Evolutionary conservation across 768 basidiomycete species (phyloP), one percentile per base, ranked within the genome.

Genomic region (Auricularia sp.): DNA sequence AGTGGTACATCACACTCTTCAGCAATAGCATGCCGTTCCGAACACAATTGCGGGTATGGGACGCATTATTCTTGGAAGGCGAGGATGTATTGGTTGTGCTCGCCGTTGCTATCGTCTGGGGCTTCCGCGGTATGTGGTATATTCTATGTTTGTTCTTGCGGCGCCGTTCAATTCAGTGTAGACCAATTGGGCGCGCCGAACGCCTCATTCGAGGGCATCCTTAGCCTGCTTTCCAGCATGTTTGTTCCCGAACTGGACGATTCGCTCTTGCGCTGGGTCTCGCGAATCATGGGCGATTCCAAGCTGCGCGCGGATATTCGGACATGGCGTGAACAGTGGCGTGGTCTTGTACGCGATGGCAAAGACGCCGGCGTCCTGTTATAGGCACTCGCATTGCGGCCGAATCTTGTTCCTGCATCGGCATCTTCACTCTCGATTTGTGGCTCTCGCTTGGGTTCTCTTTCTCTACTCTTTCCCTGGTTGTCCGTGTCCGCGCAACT

Each of bases 1-100:
- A 98, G 75, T 98, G 97, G 97, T 99, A 98, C 73, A 98, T 99
- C 75, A 98, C 97, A 2, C 79, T 98, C 14, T 99, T 98, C 71
- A 86, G 94, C 62, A 97, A 96, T 72, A 91, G 92, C 0, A 88
- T 99, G 54, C 94, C 96, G 29, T 98, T 96, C 74, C 92, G 95
- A 75, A 93, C 89, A 59, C 94, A 98, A 77, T 77, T 98, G 34
- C 82, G 97, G 67, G 73, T 99, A 36, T 99, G 96, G 96, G 97
- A 99, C 73, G 92, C 84, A 11, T 91, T 97, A 71, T 78, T 97
- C 58, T 76, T 95, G 24, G 96, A 98, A 67, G 97, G 97, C 10
- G 82, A 85, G 69, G 96, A 99, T 71, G 76, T 94, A 1, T 92
- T 97, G 68, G 80, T 98, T 61, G 84, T 92, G 58, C 84, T 92